A percentile compares a stretch with the other conserved stretches of the same genome.
Conservation (phyloP, 139 green algal species). For the Chlorella sp. region DNA sequence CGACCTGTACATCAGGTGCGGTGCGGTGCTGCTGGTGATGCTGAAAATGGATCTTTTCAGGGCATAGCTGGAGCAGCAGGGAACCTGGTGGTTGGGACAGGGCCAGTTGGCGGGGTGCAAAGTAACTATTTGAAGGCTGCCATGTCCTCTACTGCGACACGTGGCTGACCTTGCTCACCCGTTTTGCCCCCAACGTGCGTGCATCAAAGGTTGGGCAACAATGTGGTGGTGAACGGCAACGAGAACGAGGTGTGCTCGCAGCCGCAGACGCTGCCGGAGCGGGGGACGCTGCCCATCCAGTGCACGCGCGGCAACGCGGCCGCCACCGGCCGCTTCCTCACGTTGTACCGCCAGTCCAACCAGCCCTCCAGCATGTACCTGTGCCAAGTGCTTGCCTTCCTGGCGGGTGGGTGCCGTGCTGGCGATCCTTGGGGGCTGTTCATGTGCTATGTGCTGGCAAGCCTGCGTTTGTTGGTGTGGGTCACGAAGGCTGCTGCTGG, state of each 20-base stretch:
- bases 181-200: neutral
- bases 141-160: no score
- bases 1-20: constrained; percentile 29
- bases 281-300: constrained; percentile 24
- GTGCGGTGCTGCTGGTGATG: neutral
- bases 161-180: no score
- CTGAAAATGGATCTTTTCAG: neutral
- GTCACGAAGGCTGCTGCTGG: no score
- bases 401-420: neutral
- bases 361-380: constrained; percentile 36
- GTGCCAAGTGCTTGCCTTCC: constrained; percentile 31
- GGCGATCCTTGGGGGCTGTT: no score
- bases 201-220: constrained; percentile 24
- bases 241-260: constrained; percentile 30
- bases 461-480: no score
- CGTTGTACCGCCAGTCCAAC: constrained; percentile 16
- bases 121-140: no score
- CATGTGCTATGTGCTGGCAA: no score
- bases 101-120: no score
- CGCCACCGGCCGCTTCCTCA: constrained; percentile 28
- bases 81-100: neutral
- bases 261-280: neutral
- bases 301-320: neutral
- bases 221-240: neutral
- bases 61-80: neutral